Evolutionary conservation across 306 rosid species (phyloP).

Genomic region (Vicia sativa): DNA sequence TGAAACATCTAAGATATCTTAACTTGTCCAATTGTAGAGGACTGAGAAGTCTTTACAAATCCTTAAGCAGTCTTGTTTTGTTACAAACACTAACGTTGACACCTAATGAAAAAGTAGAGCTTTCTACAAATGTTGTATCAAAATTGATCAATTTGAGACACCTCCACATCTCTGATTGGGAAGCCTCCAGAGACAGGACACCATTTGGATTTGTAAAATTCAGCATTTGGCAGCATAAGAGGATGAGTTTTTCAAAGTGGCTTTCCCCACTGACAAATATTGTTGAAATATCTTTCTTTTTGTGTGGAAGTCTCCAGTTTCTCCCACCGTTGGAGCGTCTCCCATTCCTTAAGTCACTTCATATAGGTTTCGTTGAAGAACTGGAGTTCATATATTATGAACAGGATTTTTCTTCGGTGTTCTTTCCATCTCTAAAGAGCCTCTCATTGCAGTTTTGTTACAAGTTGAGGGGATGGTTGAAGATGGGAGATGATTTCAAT

Average conservation of each 20-base stretch:
- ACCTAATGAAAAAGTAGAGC: neutral
- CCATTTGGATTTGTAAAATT: neutral
- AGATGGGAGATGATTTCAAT: neutral
- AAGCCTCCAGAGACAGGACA: neutral
- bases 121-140: neutral
- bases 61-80: neutral
- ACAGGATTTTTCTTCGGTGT: neutral
- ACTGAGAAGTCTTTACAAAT: neutral
- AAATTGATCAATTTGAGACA: neutral
- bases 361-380: neutral
- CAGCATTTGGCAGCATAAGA: neutral
- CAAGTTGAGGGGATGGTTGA: slow-evolving; percentile 39
- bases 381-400: slow-evolving; percentile 15
- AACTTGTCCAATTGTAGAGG: neutral
- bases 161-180: slow-evolving; percentile 8
- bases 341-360: slow-evolving; percentile 17
- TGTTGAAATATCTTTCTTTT: neutral
- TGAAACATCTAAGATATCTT: slow-evolving; percentile 12
- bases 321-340: slow-evolving; percentile 5
- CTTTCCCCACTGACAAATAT: neutral
- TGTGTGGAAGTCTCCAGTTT: neutral
- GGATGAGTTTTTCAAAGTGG: neutral
- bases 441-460: neutral
- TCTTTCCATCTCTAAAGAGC: slow-evolving; percentile 35
- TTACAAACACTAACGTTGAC: neutral